Evolutionary conservation across 306 rosid species (phyloP).

Genomic region (Benincasa hispida): DNA sequence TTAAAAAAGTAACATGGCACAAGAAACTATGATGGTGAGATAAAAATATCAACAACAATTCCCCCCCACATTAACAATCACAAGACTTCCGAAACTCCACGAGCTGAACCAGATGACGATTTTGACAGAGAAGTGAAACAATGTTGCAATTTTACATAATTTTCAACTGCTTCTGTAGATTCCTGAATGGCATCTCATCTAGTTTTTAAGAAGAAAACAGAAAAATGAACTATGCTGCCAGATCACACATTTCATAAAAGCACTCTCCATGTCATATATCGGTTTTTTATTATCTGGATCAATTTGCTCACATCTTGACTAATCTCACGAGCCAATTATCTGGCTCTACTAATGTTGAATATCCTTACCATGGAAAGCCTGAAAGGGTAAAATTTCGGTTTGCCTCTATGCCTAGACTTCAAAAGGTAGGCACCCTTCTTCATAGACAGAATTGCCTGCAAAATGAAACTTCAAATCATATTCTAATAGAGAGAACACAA

Average conservation of each 20-base stretch:
- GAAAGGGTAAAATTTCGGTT: constrained; percentile 72
- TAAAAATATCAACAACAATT: background rate
- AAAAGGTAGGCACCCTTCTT: constrained; percentile 79
- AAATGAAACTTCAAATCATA: constrained; percentile 5
- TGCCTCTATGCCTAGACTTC: constrained; percentile 65
- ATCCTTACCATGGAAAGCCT: constrained; percentile 59
- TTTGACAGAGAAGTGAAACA: background rate
- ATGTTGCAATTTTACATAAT: background rate
- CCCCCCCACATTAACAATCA: background rate
- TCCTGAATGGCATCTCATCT: background rate
- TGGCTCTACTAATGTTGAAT: background rate
- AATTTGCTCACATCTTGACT: background rate
- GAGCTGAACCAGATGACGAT: background rate
- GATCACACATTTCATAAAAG: background rate
- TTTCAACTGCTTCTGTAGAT: background rate
- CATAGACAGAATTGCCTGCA: constrained; percentile 72
- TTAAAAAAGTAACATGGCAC: background rate
- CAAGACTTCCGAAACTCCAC: background rate
- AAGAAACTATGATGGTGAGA: background rate
- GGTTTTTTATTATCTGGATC: background rate
- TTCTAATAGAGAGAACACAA: constrained; percentile 7
- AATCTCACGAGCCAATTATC: background rate
- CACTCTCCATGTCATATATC: background rate
- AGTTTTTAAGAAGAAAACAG: background rate
- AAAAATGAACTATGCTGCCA: too few relatives aligned